Conservation (phyloP, 768 basidiomycete species). For the Leccinum rimulosum region DNA sequence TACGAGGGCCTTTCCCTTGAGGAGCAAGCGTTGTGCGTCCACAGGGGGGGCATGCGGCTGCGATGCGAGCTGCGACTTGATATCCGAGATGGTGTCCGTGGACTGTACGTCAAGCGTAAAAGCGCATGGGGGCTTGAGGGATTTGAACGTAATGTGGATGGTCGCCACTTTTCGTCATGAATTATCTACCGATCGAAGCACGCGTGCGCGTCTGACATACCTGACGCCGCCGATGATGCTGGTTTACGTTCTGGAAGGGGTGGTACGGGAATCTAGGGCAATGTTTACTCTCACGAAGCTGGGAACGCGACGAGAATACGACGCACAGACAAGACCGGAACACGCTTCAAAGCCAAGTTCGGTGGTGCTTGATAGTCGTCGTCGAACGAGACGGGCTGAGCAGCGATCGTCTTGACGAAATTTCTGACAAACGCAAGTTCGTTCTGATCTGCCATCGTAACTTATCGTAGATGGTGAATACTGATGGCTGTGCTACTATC, state of each 20-base stretch:
- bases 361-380: conserved; percentile 79
- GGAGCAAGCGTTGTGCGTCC: conserved; percentile 78
- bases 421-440: conserved; percentile 64
- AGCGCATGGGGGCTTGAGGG: conserved; percentile 78
- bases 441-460: conserved; percentile 51
- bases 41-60: conserved; percentile 70
- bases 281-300: conserved; percentile 5
- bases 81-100: conserved; percentile 77
- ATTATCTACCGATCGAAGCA: conserved; percentile 10
- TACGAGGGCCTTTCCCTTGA: conserved; percentile 92
- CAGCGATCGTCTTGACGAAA: conserved; percentile 59
- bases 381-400: conserved; percentile 64
- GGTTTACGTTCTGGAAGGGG: conserved; percentile 55
- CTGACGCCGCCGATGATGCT: conserved; percentile 28
- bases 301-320: background rate
- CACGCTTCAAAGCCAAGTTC: conserved; percentile 59
- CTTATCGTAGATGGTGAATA: background rate
- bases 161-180: conserved; percentile 14
- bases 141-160: conserved; percentile 83
- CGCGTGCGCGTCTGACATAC: conserved; percentile 23
- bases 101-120: conserved; percentile 71
- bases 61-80: conserved; percentile 75
- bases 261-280: conserved; percentile 53
- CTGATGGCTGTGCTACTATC: conserved; percentile 20
- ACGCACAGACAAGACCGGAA: conserved; percentile 69